These are phyloP conservation scores for Excoecaria agallocha DNA, from an alignment of 345 rosid genomes.

Conservation along the genomic window DNA sequence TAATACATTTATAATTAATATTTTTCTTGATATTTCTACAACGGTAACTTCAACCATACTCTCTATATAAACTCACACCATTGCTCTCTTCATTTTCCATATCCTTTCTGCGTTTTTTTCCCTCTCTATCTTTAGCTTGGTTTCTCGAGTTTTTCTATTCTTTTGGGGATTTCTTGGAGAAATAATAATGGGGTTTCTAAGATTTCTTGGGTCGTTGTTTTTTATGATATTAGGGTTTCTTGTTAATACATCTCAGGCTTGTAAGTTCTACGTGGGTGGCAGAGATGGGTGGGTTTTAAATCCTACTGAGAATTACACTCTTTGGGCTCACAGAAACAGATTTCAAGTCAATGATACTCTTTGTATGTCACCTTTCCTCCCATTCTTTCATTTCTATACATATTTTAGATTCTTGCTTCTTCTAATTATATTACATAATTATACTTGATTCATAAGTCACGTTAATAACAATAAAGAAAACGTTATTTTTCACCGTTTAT, in stretches of 20 bases:
- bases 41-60: conserved; percentile 30
- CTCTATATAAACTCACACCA: conserved; percentile 30
- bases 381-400: neutral
- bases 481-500: too few species aligned
- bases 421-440: too few species aligned
- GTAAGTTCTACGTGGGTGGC: conserved; percentile 67
- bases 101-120: too few species aligned
- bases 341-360: conserved; percentile 85
- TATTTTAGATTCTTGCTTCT: too few species aligned
- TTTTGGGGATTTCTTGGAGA: too few species aligned
- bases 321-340: conserved; percentile 79
- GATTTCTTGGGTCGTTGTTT: conserved; percentile 15
- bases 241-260: conserved; percentile 31
- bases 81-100: too few species aligned
- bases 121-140: neutral
- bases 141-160: too few species aligned
- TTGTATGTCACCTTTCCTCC: conserved; percentile 32
- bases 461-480: too few species aligned
- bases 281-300: conserved; percentile 69
- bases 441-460: too few species aligned
- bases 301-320: conserved; percentile 66
- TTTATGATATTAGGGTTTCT: conserved; percentile 20
- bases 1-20: neutral
- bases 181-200: conserved; percentile 35
- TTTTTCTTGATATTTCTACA: conserved; percentile 21